Evolutionary conservation across 169 alveolate genomes (phyloP), one percentile per base, ranked within the genome.

Genomic region (Cytauxzoon felis): DNA sequence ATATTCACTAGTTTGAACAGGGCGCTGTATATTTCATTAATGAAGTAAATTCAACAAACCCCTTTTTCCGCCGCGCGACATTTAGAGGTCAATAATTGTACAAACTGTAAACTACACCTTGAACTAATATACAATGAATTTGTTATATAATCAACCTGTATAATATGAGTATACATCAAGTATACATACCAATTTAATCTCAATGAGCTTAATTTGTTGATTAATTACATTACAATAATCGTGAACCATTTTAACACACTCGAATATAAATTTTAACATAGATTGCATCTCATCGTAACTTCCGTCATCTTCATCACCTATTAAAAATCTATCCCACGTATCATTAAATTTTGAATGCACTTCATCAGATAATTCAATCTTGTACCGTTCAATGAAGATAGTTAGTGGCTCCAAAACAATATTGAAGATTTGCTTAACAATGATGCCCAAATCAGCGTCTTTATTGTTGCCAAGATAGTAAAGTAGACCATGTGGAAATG

Each of bases 1-100:
- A 47, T 65, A 76, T 29, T 54, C 62, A 54, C 86, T 76, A 18
- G 78, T 53, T 49, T 29, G 42, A 18, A n/a, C 7, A 16, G 70
- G 3, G 18, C 54, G 26, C 70, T 29, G 34, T 6, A 1, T 9
- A 26, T 3, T 2, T 2, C 3, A 5, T 33, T 6, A 53, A 16
- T 43, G 24, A 21, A 3, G 33, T 5, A 43, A 43, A 26, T 43
- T 21, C 24, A 43, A 5, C 3, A 3, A 21, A 21, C 21, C 3
- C 21, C 65, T 18, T 38, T 47, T 57, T 61, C 67, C 5, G 62
- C 63, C 5, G 68, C 2, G 40, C 86, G 65, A 52, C 49, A 76
- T 42, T 76, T 64, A 0, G 86, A 76, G 0, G 86, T 51, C 67
- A 76, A 30, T n/a, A 80, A 65, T 41, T 76, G 79, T 51, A 76